These are phyloP conservation scores for Peronospora belbahrii DNA, from an alignment of 352 stramenopile genomes.

Conservation along the genomic window DNA sequence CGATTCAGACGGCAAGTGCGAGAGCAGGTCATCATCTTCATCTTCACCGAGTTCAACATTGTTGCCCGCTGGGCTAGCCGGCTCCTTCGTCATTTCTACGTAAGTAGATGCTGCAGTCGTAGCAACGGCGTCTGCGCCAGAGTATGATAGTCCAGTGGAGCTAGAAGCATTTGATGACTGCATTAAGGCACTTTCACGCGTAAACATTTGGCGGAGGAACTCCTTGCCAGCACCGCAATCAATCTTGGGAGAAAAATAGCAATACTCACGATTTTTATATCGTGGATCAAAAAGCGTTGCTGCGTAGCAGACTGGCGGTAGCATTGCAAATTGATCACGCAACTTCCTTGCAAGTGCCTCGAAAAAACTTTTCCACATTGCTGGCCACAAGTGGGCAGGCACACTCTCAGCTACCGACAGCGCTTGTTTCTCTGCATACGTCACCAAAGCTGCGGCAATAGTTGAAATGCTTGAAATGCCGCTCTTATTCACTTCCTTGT, in stretches of 20 bases:
- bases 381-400: slow-evolving; percentile 30
- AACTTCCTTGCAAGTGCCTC: slow-evolving; percentile 42
- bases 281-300: slow-evolving; percentile 70
- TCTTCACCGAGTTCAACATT: slow-evolving; percentile 32
- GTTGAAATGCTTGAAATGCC: slow-evolving; percentile 73
- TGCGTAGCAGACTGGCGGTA: slow-evolving; percentile 55
- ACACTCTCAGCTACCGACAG: slow-evolving; percentile 18
- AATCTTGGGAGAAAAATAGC: slow-evolving; percentile 50
- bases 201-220: slow-evolving; percentile 52
- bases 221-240: slow-evolving; percentile 48
- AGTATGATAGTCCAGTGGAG: slow-evolving; percentile 7
- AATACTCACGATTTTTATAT: slow-evolving; percentile 79
- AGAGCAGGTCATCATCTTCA: slow-evolving; percentile 67
- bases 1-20: slow-evolving; percentile 51
- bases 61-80: slow-evolving; percentile 7
- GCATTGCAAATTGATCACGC: slow-evolving; percentile 40
- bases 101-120: slow-evolving; percentile 21
- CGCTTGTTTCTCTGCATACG: slow-evolving; percentile 60
- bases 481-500: slow-evolving; percentile 69
- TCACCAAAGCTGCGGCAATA: slow-evolving; percentile 57
- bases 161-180: slow-evolving; percentile 14
- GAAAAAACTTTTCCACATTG: slow-evolving; percentile 60
- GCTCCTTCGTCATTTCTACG: slow-evolving; percentile 23
- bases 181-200: slow-evolving; percentile 19
- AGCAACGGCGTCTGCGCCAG: slow-evolving; percentile 13